These are phyloP conservation scores for Wickerhamomyces sp. DNA, from an alignment of 1,139 yeast species.

Conservation along the genomic window DNA sequence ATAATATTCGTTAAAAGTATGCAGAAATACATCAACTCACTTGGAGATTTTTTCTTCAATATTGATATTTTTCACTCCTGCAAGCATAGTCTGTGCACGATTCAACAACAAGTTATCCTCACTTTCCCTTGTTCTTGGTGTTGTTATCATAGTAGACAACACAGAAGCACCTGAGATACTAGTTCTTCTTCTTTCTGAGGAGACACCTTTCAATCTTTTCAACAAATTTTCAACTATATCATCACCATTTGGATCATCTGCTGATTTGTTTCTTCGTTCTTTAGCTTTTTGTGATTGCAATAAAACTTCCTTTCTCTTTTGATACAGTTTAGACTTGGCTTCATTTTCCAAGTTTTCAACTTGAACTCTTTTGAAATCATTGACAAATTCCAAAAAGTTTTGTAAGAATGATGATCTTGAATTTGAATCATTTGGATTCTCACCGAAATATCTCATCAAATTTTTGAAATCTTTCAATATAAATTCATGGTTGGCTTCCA, in stretches of 20 bases:
- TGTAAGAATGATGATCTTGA: slow-evolving; percentile 66
- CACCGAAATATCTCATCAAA: slow-evolving; percentile 81
- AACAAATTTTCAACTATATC: slow-evolving; percentile 71
- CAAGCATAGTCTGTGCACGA: slow-evolving; percentile 22
- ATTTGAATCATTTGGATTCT: slow-evolving; percentile 55
- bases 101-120: slow-evolving; percentile 13
- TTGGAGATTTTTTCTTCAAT: too few species aligned
- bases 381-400: slow-evolving; percentile 67
- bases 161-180: slow-evolving; percentile 13
- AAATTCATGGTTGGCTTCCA: slow-evolving; percentile 51
- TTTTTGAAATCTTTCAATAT: slow-evolving; percentile 52
- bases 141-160: slow-evolving; percentile 17
- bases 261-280: slow-evolving; percentile 20
- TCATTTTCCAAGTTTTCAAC: slow-evolving; percentile 73
- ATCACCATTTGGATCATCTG: slow-evolving; percentile 17
- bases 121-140: slow-evolving; percentile 9
- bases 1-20: too few species aligned
- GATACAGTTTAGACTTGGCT: slow-evolving; percentile 73
- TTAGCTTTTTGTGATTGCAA: slow-evolving; percentile 22
- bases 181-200: slow-evolving; percentile 34
- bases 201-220: slow-evolving; percentile 69
- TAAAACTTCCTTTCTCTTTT: slow-evolving; percentile 54
- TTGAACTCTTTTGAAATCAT: slow-evolving; percentile 73
- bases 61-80: slow-evolving; percentile 18
- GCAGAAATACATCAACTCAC: too few species aligned